Evolutionary conservation across 2,329 filamentous ascomycete genomes (phyloP).

Genomic region (Talaromyces sp.): DNA sequence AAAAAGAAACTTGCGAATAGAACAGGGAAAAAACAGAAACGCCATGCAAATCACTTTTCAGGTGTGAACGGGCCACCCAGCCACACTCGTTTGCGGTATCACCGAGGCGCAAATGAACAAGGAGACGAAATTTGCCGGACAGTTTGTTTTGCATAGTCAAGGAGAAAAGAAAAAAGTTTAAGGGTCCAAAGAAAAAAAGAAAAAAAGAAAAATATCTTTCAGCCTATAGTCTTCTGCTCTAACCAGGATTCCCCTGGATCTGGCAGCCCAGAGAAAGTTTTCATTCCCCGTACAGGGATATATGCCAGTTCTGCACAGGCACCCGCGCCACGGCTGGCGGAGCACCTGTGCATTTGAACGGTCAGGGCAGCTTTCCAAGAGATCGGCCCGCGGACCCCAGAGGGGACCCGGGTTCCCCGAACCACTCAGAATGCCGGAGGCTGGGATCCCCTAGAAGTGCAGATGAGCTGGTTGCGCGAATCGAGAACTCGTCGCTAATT

Average conservation of each 20-base stretch:
- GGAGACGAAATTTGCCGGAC: constrained; percentile 7
- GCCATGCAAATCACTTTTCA: constrained; percentile 13
- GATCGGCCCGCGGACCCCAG: constrained; percentile 17
- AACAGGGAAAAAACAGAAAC: constrained; percentile 3
- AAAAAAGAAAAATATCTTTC: background rate
- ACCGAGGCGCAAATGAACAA: constrained; percentile 4
- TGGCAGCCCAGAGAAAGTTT: background rate
- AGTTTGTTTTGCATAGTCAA: constrained; percentile 3
- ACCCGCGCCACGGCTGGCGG: constrained; percentile 18
- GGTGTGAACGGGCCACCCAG: constrained; percentile 12
- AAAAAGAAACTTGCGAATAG: background rate
- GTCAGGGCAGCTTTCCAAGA: constrained; percentile 6
- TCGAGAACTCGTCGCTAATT: constrained; percentile 14
- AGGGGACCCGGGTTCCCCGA: constrained; percentile 15
- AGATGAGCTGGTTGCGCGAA: constrained; percentile 18
- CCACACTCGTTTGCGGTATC: constrained; percentile 7
- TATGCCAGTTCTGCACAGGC: constrained; percentile 20
- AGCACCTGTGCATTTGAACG: constrained; percentile 7
- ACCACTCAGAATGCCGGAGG: constrained; percentile 20
- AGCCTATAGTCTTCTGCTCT: background rate
- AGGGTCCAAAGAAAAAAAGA: no score
- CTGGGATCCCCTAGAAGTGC: constrained; percentile 10
- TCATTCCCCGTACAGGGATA: constrained; percentile 12
- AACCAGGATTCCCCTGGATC: background rate
- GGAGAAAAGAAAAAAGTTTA: background rate